phyloP scores from a whole-genome alignment of 2,329 filamentous ascomycete genomes.

The Penicillium palitans region DNA sequence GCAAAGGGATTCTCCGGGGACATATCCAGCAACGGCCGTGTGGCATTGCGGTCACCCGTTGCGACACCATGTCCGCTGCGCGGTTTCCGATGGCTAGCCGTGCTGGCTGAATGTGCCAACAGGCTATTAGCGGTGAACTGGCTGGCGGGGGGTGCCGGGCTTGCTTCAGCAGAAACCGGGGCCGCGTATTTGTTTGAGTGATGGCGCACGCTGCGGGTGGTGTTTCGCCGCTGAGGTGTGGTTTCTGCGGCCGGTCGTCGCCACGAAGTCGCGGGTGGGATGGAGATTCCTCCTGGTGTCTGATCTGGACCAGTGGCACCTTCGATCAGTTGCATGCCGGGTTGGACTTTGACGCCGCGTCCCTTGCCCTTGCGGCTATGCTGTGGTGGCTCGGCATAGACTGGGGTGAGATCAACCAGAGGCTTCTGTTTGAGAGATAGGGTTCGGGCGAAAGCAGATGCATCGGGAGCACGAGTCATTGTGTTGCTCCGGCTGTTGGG shows the following conservation, averaged over 20 bases:
- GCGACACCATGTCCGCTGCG: constrained; percentile 41
- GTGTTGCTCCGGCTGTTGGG: constrained; percentile 36
- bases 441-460: constrained; percentile 44
- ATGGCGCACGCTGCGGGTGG: constrained; percentile 31
- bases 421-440: constrained; percentile 54
- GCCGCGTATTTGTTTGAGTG: constrained; percentile 14
- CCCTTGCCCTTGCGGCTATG: constrained; percentile 39
- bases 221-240: constrained; percentile 31
- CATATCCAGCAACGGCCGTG: constrained; percentile 47
- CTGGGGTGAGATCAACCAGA: constrained; percentile 66
- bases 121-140: constrained; percentile 43
- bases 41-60: constrained; percentile 41
- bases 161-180: constrained; percentile 13
- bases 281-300: constrained; percentile 32
- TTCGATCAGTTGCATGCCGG: constrained; percentile 43
- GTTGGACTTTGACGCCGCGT: constrained; percentile 46
- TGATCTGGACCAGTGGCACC: constrained; percentile 44
- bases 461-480: constrained; percentile 31
- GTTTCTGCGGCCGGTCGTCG: constrained; percentile 31
- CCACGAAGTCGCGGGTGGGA: constrained; percentile 45
- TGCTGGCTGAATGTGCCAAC: constrained; percentile 31
- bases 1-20: constrained; percentile 44
- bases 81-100: constrained; percentile 18
- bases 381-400: constrained; percentile 62
- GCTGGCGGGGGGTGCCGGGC: constrained; percentile 14